Percentiles rank a stretch among this genome's conserved stretches.
phyloP scores from a whole-genome alignment of 1,284 basidiomycete species.

The Cronartium quercuum region DNA sequence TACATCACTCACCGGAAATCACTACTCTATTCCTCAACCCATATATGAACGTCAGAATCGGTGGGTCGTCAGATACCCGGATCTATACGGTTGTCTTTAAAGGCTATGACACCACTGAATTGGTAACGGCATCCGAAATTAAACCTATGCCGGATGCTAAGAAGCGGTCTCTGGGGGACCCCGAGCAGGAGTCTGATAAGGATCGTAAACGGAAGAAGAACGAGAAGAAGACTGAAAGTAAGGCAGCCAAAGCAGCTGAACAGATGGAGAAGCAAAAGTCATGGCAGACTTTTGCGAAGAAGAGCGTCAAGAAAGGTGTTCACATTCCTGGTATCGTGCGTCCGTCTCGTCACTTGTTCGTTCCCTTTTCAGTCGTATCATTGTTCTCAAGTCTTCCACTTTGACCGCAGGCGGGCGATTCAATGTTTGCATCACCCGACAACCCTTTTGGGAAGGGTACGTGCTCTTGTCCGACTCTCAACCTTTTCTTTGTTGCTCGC shows the following conservation, averaged over 20 bases:
- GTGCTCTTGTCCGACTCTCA: constrained; percentile 43
- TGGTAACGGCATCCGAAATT: constrained; percentile 60
- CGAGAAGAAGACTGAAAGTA: constrained; percentile 84
- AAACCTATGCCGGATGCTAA: constrained; percentile 43
- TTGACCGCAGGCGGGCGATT: constrained; percentile 40
- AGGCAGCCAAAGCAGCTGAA: constrained; percentile 81
- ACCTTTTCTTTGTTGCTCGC: constrained; percentile 41
- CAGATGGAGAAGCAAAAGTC: constrained; percentile 78
- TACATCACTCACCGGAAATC: constrained; percentile 41
- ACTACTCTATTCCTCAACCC: constrained; percentile 45
- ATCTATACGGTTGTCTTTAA: constrained; percentile 92
- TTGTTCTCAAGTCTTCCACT: background rate
- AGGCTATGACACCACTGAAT: constrained; percentile 89
- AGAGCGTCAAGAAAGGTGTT: constrained; percentile 89
- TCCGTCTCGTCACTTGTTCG: background rate
- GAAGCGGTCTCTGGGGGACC: constrained; percentile 43
- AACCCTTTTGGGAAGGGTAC: constrained; percentile 78
- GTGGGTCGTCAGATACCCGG: constrained; percentile 74
- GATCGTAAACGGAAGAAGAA: constrained; percentile 79
- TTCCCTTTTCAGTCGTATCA: background rate
- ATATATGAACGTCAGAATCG: constrained; percentile 56
- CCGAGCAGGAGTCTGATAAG: constrained; percentile 42
- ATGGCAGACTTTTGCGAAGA: constrained; percentile 98
- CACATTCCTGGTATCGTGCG: constrained; percentile 70
- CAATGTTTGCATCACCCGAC: constrained; percentile 90